Evolutionary conservation across 2,329 filamentous ascomycete species (phyloP), one percentile per base, ranked within the genome.

Genomic region (Colletotrichum kahawae): DNA sequence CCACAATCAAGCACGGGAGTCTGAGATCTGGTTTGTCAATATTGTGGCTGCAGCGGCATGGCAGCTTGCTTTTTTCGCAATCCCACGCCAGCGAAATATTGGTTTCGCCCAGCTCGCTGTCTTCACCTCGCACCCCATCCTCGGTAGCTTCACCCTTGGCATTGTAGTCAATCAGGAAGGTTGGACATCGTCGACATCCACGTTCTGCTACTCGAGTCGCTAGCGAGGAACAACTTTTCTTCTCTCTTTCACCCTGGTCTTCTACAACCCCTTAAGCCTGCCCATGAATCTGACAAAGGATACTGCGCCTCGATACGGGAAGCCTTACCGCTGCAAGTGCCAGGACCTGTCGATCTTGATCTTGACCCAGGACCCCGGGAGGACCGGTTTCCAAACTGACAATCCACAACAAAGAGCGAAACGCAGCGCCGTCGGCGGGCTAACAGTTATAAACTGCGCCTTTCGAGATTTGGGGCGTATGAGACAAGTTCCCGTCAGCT

Each of bases 401-500:
- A 27, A n/a, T 21, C 27, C 8, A 59, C 38, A 64, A 73, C 57
- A 75, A 75, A 75, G 73, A 21, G 36, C 57, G 48, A 73, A 68
- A 64, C 57, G 14, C 48, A 59, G 67, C 64, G 64, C 70, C 57
- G 64, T 73, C 57, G 9, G 51, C 10, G 29, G 29, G 63, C 48
- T 51, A 68, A 60, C 34, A 68, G 18, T 54, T 51, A 43, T 31
- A 65, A 29, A 36, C 60, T 60, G 54, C 31, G 29, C 51, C 67
- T 51, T 36, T 70, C n/a, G 54, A 33, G 36, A n/a, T 34, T 24
- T 31, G 18, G 29, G 29, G 21, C 29, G 29, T 24, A 60, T 74
- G 29, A 64, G 69, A 67, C 64, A 64, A 14, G 21, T 29, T 51
- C 71, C 29, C 18, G 67, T n/a, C 24, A 8, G 21, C 27, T 36